Percentiles rank a stretch among this genome's conserved stretches.
phyloP scores from a whole-genome alignment of 208 protist genomes.

The Leishmania arabica region DNA sequence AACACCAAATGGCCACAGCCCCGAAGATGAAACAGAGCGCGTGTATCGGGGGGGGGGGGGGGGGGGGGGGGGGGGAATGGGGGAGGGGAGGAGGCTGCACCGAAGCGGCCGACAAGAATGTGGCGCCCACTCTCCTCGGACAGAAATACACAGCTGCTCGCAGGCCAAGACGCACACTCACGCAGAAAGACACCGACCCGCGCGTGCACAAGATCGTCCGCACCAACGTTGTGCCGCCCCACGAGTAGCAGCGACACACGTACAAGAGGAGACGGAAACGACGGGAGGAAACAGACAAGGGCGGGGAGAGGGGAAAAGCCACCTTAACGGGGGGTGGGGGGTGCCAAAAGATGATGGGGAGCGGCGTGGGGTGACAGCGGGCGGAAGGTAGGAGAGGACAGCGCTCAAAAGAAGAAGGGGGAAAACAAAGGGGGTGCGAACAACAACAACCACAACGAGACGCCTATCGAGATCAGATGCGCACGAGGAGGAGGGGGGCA shows the following conservation, averaged over 20 bases:
- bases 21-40: background rate
- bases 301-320: background rate
- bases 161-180: background rate
- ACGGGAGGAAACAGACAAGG: background rate
- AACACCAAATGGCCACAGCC: background rate
- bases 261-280: background rate
- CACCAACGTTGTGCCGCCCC: background rate
- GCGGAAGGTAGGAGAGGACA: background rate
- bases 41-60: background rate
- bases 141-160: background rate
- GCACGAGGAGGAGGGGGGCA: background rate
- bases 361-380: background rate
- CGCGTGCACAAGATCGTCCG: background rate
- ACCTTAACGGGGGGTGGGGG: background rate
- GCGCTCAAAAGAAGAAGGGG: constrained; percentile 2
- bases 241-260: background rate
- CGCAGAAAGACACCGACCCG: background rate
- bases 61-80: background rate
- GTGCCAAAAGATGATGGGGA: background rate
- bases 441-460: background rate
- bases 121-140: background rate
- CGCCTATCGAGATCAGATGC: background rate
- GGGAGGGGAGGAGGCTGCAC: background rate
- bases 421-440: background rate
- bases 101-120: background rate